Base-by-base conservation (phyloP, 2,329 filamentous ascomycete species). In the Aureobasidium subglaciale region DNA sequence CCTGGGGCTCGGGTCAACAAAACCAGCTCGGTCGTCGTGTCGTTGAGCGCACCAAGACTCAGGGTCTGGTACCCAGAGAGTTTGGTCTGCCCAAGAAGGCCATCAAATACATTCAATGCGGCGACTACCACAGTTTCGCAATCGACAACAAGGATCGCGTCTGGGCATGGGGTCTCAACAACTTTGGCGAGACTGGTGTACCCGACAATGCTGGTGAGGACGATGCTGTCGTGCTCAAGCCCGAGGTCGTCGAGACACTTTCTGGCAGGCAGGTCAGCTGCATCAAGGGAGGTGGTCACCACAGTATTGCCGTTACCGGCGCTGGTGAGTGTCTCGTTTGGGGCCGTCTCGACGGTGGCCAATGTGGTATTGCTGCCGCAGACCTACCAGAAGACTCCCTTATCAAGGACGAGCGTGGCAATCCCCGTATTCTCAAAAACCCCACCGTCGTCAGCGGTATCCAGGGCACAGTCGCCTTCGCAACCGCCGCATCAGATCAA, bases 151-250 rank as follows among this genome's bases (percentile, higher is more conserved):
- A 84, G 25, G 84, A 84, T 35, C 78, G 81, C 27, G 85, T 92
- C 29, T 93, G 84, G 71, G 81, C 84, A 0, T 95, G 90, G 89
- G 90, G 90, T 22, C 75, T 92, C 27, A 95, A 95, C 78, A 90
- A 87, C 71, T 95, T 88, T 70, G 87, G 86, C 60, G 86, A 95
- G 73, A 88, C 87, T 15, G 89, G 86, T 32, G 78, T 86, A 57
- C 75, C 76, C 15, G 78, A 82, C 40, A 76, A 78, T 54, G 83
- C 81, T 13, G 85, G 84, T 29, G 81, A 85, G 57, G 82, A 86
- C 52, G 83, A 86, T 61, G 85, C 85, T 30, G 82, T 86, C 59
- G 80, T 95, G 49, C 78, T 87, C n/a, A 80, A 82, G 62, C 87
- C 90, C 2, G 82, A 80, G 38, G 73, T 86, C 50, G 81, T 96